These are phyloP conservation scores for Cenococcum geophilum DNA, from an alignment of 495 filamentous ascomycete species.

Conservation along the genomic window DNA sequence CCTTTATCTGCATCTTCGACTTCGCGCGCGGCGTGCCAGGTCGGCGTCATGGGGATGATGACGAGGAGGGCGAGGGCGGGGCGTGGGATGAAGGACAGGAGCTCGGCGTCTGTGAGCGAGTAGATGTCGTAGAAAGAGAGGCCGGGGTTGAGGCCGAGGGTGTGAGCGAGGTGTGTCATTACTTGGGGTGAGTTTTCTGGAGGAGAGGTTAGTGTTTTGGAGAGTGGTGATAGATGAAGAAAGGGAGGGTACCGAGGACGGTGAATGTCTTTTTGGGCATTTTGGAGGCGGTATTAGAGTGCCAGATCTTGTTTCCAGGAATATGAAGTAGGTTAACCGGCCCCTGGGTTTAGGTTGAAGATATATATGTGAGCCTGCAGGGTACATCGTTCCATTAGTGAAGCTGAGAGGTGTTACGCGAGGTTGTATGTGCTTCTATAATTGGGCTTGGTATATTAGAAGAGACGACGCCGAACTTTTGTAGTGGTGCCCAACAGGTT, in stretches of 20 bases:
- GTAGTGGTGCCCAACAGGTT: no score
- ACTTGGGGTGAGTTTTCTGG: constrained; percentile 30
- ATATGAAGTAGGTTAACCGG: no score
- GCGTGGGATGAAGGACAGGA: constrained; percentile 28
- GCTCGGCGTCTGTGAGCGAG: constrained; percentile 26
- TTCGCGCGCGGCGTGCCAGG: constrained; percentile 14
- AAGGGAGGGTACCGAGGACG: not conserved
- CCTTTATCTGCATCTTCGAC: constrained; percentile 21
- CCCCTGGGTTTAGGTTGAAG: no score
- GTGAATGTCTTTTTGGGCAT: not conserved
- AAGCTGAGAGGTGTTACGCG: no score
- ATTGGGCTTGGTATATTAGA: no score
- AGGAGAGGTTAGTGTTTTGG: not conserved
- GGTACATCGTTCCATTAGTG: no score
- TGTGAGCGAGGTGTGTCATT: constrained; percentile 19
- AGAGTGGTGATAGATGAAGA: not conserved
- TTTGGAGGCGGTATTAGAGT: no score
- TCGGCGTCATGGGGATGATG: constrained; percentile 22
- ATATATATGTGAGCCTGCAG: no score
- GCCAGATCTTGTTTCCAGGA: no score
- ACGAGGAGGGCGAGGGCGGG: constrained; percentile 28
- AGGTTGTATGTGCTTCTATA: no score
- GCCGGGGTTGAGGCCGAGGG: constrained; percentile 13
- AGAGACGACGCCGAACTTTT: no score
- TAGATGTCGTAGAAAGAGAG: constrained; percentile 29